A percentile compares a stretch with the other conserved stretches of the same genome.
These are phyloP conservation scores for Moesziomyces sp. DNA, from an alignment of 1,284 basidiomycete genomes.

Conservation along the genomic window DNA sequence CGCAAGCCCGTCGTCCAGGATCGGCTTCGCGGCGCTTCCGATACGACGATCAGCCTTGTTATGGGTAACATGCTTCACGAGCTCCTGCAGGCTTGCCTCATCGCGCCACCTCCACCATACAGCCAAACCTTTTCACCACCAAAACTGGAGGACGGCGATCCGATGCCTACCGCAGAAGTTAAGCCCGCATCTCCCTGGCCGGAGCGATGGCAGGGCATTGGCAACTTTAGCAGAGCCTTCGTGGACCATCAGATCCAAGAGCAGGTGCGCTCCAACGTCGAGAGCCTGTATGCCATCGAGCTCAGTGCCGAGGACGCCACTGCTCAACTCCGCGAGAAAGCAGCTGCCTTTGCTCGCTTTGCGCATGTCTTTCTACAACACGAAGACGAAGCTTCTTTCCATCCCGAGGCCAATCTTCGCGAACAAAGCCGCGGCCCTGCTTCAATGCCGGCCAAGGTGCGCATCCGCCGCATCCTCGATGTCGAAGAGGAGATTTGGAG, in stretches of 20 bases:
- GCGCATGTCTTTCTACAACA: slow-evolving; percentile 46
- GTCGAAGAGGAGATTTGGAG: slow-evolving; percentile 98
- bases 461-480: slow-evolving; percentile 70
- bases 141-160: neutral
- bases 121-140: neutral
- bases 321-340: slow-evolving; percentile 37
- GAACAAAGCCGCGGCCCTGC: slow-evolving; percentile 13
- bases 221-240: slow-evolving; percentile 56
- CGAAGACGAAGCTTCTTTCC: slow-evolving; percentile 25
- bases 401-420: slow-evolving; percentile 35
- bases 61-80: slow-evolving; percentile 65
- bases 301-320: slow-evolving; percentile 41
- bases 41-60: slow-evolving; percentile 49
- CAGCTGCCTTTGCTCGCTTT: slow-evolving; percentile 56
- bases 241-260: slow-evolving; percentile 43
- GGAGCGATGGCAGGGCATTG: slow-evolving; percentile 55
- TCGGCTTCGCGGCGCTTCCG: slow-evolving; percentile 46
- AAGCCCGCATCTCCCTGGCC: slow-evolving; percentile 25
- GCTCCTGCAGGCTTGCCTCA: slow-evolving; percentile 62
- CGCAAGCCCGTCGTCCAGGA: slow-evolving; percentile 61
- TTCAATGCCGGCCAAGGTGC: slow-evolving; percentile 17
- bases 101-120: slow-evolving; percentile 9
- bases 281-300: slow-evolving; percentile 48
- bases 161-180: neutral
- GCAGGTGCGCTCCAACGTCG: slow-evolving; percentile 51